Evolutionary conservation across 805 yeast species (phyloP), one percentile per base, ranked within the genome.

Genomic region (Kurtzmaniella fragi): DNA sequence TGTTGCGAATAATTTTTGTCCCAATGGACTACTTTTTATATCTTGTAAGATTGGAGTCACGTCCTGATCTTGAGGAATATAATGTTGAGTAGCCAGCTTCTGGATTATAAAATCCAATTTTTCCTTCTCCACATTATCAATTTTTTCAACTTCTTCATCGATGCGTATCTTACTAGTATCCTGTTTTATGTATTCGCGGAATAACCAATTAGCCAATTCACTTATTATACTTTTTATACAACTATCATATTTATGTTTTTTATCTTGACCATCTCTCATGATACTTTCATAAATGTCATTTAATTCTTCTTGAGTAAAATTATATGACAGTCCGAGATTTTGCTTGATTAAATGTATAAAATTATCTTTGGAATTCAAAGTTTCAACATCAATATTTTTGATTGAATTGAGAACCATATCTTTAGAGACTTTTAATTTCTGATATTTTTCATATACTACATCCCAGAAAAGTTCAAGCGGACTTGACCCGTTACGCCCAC

Each of bases 401-500:
- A 82, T 48, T 5, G 73, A 56, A 45, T 74, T 80, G 37, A 75
- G 74, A 1, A 80, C 74, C 31, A 82, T 58, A 37, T 81, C 86
- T 39, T 75, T 75, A 52, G 79, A 77, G 16, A 80, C 77, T 42
- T 71, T 73, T 33, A 84, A 53, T 1, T 68, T 51, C 39, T 79
- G 74, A 27, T 73, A 70, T 48, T 77, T 79, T 40, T 77, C 81
- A 47, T 83, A 89, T 3, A 83, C 70, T 0, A 74, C 50, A 55
- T 89, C 95, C 76, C 86, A 75, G 55, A 83, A 88, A 31, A 85
- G 59, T 45, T 88, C 95, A 31, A 81, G 52, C 1, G 95, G 83
- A 1, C 80, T 72, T 0, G 96, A 87, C 0, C 96, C 95, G 33
- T 75, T 68, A 39, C 89, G 71, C 0, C 95, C 95, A 41, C 88